Evolutionary conservation across 306 rosid genomes (phyloP).

Genomic region (Canavalia ensiformis): DNA sequence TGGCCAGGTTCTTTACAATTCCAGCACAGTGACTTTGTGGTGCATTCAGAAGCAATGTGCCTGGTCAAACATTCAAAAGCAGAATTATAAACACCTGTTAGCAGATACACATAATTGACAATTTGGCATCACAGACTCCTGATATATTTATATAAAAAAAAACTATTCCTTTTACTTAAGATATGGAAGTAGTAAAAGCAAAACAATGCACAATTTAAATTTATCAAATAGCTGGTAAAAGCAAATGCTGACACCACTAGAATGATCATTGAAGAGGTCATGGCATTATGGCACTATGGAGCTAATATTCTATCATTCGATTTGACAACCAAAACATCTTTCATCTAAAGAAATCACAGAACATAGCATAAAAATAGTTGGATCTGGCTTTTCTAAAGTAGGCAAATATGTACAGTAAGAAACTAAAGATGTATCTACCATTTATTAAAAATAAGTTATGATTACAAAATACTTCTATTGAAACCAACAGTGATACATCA

Average conservation of each 20-base stretch:
- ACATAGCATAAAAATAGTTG: neutral
- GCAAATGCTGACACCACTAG: neutral
- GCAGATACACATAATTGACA: constrained; percentile 28
- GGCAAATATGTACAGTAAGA: no score
- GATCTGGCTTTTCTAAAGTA: no score
- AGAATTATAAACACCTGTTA: constrained; percentile 7
- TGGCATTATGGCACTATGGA: neutral
- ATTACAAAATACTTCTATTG: no score
- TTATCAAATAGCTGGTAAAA: constrained; percentile 26
- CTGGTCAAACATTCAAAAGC: constrained; percentile 53
- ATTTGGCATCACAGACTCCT: neutral
- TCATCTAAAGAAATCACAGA: constrained; percentile 2
- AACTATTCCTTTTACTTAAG: constrained; percentile 5
- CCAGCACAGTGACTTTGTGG: constrained; percentile 96
- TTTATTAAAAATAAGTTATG: no score
- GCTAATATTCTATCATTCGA: constrained; percentile 30
- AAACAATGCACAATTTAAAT: constrained; percentile 18
- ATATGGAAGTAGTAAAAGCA: constrained; percentile 23
- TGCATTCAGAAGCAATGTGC: constrained; percentile 97
- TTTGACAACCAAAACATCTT: neutral
- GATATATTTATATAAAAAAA: neutral
- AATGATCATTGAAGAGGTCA: no score
- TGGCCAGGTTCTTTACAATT: constrained; percentile 98
- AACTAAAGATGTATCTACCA: no score
- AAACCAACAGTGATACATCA: no score